Percentiles rank a stretch among this genome's conserved stretches.
Conservation (phyloP, 2,329 filamentous ascomycete genomes). For the Chrysosporium queenslandicum region DNA sequence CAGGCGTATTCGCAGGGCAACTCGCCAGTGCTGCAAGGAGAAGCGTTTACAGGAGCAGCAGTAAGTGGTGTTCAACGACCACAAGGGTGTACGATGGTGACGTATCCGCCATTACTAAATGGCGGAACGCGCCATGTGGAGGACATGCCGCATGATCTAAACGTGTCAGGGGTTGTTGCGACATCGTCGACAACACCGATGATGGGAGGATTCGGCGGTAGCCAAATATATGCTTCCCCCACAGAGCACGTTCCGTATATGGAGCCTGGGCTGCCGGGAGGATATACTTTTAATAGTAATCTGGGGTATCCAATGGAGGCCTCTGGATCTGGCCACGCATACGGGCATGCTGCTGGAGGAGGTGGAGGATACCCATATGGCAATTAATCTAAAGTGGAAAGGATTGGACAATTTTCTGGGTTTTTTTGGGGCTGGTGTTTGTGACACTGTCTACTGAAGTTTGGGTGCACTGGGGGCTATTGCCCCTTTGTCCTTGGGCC, state of each 20-base stretch:
- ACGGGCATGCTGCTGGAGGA: background rate
- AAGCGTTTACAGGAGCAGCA: background rate
- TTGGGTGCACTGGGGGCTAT: too few relatives aligned
- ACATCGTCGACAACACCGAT: background rate
- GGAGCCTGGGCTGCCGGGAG: background rate
- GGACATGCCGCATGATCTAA: slow-evolving; percentile 1
- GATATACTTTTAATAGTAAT: background rate
- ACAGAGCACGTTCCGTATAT: slow-evolving; percentile 11
- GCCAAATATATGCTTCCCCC: slow-evolving; percentile 22
- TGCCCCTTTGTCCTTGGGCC: too few relatives aligned
- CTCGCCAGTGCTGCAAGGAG: slow-evolving; percentile 9
- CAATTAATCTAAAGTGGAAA: too few relatives aligned
- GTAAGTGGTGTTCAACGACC: background rate
- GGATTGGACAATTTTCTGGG: too few relatives aligned
- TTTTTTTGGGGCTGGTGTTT: too few relatives aligned
- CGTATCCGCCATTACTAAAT: slow-evolving; percentile 21
- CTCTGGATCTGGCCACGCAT: background rate
- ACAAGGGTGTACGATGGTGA: slow-evolving; percentile 16
- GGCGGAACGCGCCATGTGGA: slow-evolving; percentile 8
- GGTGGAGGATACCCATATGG: background rate
- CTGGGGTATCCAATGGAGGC: slow-evolving; percentile 6
- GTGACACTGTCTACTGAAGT: too few relatives aligned
- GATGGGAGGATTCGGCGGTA: background rate
- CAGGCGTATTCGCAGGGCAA: slow-evolving; percentile 8
- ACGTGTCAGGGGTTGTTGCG: background rate